Percentiles rank a stretch among this genome's conserved stretches.
Evolutionary conservation across 805 yeast species (phyloP).

Genomic region (Metschnikowia cubensis): DNA sequence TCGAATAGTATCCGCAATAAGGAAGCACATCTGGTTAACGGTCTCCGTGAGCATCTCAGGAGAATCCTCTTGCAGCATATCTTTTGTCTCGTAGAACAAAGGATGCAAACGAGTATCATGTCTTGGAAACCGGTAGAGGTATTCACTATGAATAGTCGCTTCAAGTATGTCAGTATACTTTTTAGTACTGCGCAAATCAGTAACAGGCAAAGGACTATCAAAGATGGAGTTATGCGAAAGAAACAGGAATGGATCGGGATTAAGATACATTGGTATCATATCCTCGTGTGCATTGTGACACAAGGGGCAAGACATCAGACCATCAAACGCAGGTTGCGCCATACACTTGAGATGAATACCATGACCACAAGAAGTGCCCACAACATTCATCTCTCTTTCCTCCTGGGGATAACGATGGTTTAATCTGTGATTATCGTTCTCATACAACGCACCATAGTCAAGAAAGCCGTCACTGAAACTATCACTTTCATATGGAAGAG

Average conservation of each 20-base stretch:
- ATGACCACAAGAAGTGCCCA: conserved; percentile 41
- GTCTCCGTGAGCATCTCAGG: background rate
- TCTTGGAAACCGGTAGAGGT: background rate
- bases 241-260: background rate
- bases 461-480: conserved; percentile 21
- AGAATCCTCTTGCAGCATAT: background rate
- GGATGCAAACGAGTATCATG: background rate
- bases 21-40: background rate
- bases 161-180: background rate
- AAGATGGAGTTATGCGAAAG: background rate
- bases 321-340: conserved; percentile 15
- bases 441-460: conserved; percentile 3
- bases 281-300: conserved; percentile 42
- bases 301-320: conserved; percentile 42
- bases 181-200: background rate
- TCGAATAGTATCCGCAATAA: conserved; percentile 45
- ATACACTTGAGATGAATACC: conserved; percentile 49
- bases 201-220: background rate
- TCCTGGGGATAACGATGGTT: conserved; percentile 20
- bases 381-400: background rate
- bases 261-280: background rate
- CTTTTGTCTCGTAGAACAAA: background rate
- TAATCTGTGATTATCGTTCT: background rate
- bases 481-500: conserved; percentile 28
- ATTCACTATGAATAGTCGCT: background rate